Evolutionary conservation across 768 basidiomycete species (phyloP).

Genomic region (Amanita rimosa): DNA sequence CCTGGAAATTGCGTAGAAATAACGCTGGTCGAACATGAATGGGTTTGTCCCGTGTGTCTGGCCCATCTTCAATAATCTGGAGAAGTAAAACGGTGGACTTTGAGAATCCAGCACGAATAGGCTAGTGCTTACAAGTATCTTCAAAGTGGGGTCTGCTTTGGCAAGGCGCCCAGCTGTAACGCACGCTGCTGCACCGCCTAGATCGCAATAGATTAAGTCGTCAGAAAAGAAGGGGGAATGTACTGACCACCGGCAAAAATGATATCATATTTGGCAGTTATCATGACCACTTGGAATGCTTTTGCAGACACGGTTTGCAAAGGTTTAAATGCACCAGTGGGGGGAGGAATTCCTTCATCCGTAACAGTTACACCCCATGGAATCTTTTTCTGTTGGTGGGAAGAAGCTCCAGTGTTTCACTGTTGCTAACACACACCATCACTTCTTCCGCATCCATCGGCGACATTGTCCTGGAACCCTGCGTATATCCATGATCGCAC

Average conservation of each 20-base stretch:
- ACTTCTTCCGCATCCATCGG: too few species aligned
- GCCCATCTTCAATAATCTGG: slow-evolving; percentile 48
- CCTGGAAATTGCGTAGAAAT: slow-evolving; percentile 29
- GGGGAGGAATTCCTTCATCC: too few species aligned
- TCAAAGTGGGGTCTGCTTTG: slow-evolving; percentile 38
- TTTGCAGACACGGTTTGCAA: too few species aligned
- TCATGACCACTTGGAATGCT: too few species aligned
- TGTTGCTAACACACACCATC: too few species aligned
- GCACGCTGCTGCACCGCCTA: slow-evolving; percentile 47
- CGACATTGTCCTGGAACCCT: too few species aligned
- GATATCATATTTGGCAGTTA: slow-evolving; percentile 26
- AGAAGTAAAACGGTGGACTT: neutral
- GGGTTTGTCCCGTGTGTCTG: slow-evolving; percentile 32
- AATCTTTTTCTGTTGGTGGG: too few species aligned
- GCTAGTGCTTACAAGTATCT: slow-evolving; percentile 33
- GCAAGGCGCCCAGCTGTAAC: slow-evolving; percentile 45
- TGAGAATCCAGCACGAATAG: neutral
- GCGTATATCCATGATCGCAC: too few species aligned
- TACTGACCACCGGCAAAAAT: slow-evolving; percentile 45
- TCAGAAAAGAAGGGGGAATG: too few species aligned
- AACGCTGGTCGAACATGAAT: slow-evolving; percentile 44
- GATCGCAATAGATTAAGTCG: neutral
- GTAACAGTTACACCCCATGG: too few species aligned
- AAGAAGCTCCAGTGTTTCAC: too few species aligned
- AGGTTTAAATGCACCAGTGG: too few species aligned